Percentiles rank a stretch among this genome's conserved stretches.
phyloP scores from a whole-genome alignment of 805 yeast genomes.

The Zygosaccharomyces kombuchaensis region DNA sequence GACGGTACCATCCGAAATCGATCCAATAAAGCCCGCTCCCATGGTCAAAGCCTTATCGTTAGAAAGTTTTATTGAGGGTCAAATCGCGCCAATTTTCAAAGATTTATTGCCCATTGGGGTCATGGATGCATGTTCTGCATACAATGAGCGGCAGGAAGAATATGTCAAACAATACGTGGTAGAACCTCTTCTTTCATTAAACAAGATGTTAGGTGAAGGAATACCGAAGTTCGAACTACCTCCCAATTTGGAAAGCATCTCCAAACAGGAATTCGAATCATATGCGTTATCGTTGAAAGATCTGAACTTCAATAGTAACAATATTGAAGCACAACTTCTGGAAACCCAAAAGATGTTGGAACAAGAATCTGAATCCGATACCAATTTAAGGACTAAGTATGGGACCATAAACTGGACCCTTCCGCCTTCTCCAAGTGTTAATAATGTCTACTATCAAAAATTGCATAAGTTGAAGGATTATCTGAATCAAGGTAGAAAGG shows the following conservation, averaged over 20 bases:
- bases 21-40: constrained; percentile 42
- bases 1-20: constrained; percentile 50
- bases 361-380: constrained; percentile 55
- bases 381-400: constrained; percentile 43
- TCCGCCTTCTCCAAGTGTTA: constrained; percentile 43
- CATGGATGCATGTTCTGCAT: constrained; percentile 63
- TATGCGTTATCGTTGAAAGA: constrained; percentile 51
- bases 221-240: constrained; percentile 52
- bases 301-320: constrained; percentile 44
- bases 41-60: constrained; percentile 52
- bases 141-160: constrained; percentile 56
- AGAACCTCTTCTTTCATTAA: constrained; percentile 47
- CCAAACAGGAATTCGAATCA: constrained; percentile 54
- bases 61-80: constrained; percentile 32
- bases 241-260: constrained; percentile 56
- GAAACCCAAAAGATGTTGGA: constrained; percentile 45
- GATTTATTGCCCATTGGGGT: constrained; percentile 63
- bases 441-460: constrained; percentile 37
- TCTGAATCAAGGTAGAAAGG: constrained; percentile 51
- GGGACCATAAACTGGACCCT: constrained; percentile 57
- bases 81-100: constrained; percentile 43
- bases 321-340: constrained; percentile 41
- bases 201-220: constrained; percentile 41
- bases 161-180: constrained; percentile 45
- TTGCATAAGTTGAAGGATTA: constrained; percentile 45